These are phyloP conservation scores for Cladosporium sp. DNA, from an alignment of 2,329 filamentous ascomycete genomes.

Conservation along the genomic window DNA sequence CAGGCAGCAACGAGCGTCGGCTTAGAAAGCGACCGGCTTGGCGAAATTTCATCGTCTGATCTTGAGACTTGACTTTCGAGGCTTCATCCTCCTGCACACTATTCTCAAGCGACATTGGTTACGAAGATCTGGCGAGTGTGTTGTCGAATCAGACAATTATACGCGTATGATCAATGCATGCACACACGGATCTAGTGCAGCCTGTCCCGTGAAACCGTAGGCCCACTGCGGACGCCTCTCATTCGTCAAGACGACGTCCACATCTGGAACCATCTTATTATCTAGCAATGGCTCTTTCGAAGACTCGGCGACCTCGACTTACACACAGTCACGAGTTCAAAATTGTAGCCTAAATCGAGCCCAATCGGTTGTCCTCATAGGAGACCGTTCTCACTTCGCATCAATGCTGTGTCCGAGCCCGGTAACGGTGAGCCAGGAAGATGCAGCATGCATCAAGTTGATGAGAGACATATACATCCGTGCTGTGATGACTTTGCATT, in stretches of 20 bases:
- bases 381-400: conserved; percentile 46
- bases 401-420: conserved; percentile 81
- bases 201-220: too few relatives aligned
- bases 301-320: conserved; percentile 68
- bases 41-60: conserved; percentile 9
- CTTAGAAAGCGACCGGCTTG: conserved; percentile 4
- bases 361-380: conserved; percentile 37
- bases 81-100: neutral
- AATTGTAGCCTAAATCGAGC: conserved; percentile 75
- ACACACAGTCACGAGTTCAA: conserved; percentile 75
- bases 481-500: neutral
- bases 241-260: too few relatives aligned
- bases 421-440: conserved; percentile 55
- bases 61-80: neutral
- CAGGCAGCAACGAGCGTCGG: neutral
- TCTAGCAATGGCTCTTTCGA: conserved; percentile 68
- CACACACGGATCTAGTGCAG: too few relatives aligned
- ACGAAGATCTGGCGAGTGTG: neutral
- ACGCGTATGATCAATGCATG: too few relatives aligned
- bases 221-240: too few relatives aligned
- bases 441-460: conserved; percentile 71
- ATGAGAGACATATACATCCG: conserved; percentile 58
- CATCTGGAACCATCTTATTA: too few relatives aligned
- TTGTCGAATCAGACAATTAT: too few relatives aligned
- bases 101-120: neutral